Evolutionary conservation across 768 basidiomycete species (phyloP).

Genomic region (Lactarius indigo): DNA sequence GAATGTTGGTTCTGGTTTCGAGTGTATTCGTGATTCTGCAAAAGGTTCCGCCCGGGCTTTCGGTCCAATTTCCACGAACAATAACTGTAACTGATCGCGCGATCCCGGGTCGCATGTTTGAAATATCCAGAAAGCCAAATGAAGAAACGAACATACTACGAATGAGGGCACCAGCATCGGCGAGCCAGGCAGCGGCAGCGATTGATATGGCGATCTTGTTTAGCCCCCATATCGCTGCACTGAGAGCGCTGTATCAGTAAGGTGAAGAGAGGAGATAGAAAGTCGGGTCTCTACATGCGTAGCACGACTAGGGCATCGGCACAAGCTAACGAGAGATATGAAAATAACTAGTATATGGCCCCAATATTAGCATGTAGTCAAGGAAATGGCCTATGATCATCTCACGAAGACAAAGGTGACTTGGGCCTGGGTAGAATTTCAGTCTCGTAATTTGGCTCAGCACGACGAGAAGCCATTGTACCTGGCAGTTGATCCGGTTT

Average conservation of each 20-base stretch:
- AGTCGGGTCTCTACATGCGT: conserved; percentile 8
- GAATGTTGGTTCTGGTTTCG: background rate
- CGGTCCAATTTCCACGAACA: background rate
- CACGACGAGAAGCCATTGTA: too few species aligned
- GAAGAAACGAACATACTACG: background rate
- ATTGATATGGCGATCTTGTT: too few species aligned
- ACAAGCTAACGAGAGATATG: background rate
- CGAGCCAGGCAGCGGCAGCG: too few species aligned
- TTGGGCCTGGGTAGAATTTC: background rate
- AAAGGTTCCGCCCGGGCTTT: too few species aligned
- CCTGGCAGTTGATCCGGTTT: too few species aligned
- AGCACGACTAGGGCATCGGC: conserved; percentile 13
- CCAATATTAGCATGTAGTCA: background rate
- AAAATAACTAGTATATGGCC: conserved; percentile 4
- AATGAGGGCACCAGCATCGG: too few species aligned
- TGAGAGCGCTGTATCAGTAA: background rate
- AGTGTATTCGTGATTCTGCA: background rate
- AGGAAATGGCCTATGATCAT: too few species aligned
- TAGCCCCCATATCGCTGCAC: conserved; percentile 10
- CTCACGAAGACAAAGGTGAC: background rate
- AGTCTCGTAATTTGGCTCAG: background rate
- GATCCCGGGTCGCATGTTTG: too few species aligned
- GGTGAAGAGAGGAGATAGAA: background rate
- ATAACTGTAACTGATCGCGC: background rate
- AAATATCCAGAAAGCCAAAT: too few species aligned